These are phyloP conservation scores for Fagopyrum tataricum DNA, from an alignment of 148 eudicot genomes.

Conservation along the genomic window DNA sequence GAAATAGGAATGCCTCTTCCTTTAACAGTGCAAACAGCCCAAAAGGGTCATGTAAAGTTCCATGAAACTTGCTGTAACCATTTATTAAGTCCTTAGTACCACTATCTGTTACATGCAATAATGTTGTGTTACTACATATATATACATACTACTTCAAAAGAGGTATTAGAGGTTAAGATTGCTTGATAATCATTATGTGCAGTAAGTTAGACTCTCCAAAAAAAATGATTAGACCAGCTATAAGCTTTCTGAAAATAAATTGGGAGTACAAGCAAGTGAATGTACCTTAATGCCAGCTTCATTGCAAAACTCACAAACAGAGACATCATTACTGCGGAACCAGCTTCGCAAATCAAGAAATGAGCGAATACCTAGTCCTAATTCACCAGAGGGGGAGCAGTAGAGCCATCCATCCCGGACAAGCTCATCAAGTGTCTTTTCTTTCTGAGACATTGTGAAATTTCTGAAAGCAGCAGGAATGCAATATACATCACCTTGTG, in stretches of 20 bases:
- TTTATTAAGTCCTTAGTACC: background rate
- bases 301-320: constrained; percentile 83
- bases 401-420: constrained; percentile 77
- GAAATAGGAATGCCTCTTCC: background rate
- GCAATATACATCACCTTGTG: constrained; percentile 31
- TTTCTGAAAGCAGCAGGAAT: constrained; percentile 66
- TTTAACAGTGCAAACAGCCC: background rate
- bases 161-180: background rate
- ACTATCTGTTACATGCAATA: background rate
- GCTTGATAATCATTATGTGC: background rate
- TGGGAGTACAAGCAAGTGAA: constrained; percentile 5
- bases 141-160: background rate
- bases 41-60: background rate
- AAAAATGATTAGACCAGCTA: background rate
- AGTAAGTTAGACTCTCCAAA: background rate
- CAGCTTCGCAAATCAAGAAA: constrained; percentile 95
- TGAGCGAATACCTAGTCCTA: constrained; percentile 90
- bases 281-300: constrained; percentile 89
- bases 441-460: constrained; percentile 88
- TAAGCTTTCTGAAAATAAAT: background rate
- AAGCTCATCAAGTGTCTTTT: constrained; percentile 71
- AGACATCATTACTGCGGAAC: constrained; percentile 76
- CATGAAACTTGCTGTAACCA: background rate
- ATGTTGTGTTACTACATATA: background rate
- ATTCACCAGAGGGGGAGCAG: constrained; percentile 42